A percentile compares a stretch with the other conserved stretches of the same genome.
Evolutionary conservation across 495 filamentous ascomycete genomes (phyloP).

Genomic region (Annulohypoxylon maeteangense): DNA sequence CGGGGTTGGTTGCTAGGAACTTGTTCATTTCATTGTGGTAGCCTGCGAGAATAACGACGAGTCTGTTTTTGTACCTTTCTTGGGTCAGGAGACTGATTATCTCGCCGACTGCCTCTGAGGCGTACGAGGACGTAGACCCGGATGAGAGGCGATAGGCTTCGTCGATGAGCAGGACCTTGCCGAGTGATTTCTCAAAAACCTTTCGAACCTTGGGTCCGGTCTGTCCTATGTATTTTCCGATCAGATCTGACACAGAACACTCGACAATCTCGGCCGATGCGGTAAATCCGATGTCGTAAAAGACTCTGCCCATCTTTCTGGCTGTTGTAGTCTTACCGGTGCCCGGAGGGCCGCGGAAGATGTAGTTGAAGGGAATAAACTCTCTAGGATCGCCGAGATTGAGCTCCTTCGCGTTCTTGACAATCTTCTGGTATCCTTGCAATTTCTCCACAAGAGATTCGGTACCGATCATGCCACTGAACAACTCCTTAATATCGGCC

Average conservation of each 20-base stretch:
- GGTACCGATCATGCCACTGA: background rate
- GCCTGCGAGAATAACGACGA: constrained; percentile 78
- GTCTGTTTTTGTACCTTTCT: constrained; percentile 64
- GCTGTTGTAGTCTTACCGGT: constrained; percentile 81
- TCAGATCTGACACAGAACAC: constrained; percentile 67
- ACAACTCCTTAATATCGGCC: background rate
- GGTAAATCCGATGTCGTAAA: constrained; percentile 73
- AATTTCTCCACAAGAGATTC: background rate
- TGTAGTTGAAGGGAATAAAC: constrained; percentile 45
- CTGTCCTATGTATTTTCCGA: constrained; percentile 69
- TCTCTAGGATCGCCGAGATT: constrained; percentile 5
- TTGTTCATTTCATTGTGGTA: constrained; percentile 75
- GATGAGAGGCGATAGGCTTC: constrained; percentile 70
- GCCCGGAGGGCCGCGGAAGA: constrained; percentile 57
- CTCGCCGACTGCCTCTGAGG: constrained; percentile 75
- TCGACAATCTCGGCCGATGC: constrained; percentile 65
- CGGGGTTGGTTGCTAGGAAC: constrained; percentile 67
- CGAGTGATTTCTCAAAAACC: constrained; percentile 65
- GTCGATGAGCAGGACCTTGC: constrained; percentile 72
- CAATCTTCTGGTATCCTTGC: background rate
- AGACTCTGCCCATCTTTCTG: constrained; percentile 74
- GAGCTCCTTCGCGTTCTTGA: background rate
- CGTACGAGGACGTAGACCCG: constrained; percentile 55
- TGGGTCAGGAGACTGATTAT: constrained; percentile 73
- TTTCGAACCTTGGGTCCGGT: constrained; percentile 68